Percentiles rank a stretch among this genome's conserved stretches.
These are phyloP conservation scores for Penicillium macrosclerotiorum DNA, from an alignment of 495 filamentous ascomycete genomes.

Conservation along the genomic window DNA sequence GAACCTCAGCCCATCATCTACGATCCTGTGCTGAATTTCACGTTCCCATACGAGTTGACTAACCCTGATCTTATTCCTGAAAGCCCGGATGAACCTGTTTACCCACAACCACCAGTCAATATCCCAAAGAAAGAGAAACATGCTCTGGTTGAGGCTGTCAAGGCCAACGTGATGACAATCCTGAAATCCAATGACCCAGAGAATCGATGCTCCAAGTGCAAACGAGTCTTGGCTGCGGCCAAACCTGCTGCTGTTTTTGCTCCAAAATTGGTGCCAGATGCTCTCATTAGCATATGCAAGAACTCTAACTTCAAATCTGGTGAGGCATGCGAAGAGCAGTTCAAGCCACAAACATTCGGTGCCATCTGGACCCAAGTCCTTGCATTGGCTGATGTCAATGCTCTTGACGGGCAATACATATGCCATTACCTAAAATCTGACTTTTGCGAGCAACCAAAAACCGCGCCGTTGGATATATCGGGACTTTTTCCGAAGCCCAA, in stretches of 20 bases:
- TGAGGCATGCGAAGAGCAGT: slow-evolving; percentile 44
- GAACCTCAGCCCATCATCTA: slow-evolving; percentile 58
- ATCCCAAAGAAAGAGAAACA: slow-evolving; percentile 38
- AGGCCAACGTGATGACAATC: slow-evolving; percentile 44
- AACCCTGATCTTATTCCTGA: slow-evolving; percentile 52
- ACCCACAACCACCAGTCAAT: slow-evolving; percentile 41
- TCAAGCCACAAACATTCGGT: slow-evolving; percentile 45
- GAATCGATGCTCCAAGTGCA: slow-evolving; percentile 52
- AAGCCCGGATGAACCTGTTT: slow-evolving; percentile 50
- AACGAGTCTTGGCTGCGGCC: slow-evolving; percentile 47
- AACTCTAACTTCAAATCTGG: slow-evolving; percentile 40
- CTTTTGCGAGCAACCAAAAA: slow-evolving; percentile 48
- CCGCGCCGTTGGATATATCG: slow-evolving; percentile 41
- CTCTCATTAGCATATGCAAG: slow-evolving; percentile 51
- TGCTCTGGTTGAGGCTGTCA: slow-evolving; percentile 36
- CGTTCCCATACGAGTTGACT: slow-evolving; percentile 56
- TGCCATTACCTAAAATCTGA: slow-evolving; percentile 48
- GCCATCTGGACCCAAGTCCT: slow-evolving; percentile 59
- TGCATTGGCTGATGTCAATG: slow-evolving; percentile 51
- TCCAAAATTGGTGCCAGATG: slow-evolving; percentile 46
- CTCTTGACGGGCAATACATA: slow-evolving; percentile 57
- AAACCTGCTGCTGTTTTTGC: slow-evolving; percentile 49
- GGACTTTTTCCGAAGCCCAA: slow-evolving; percentile 56
- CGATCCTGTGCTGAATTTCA: slow-evolving; percentile 56
- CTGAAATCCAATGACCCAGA: slow-evolving; percentile 36